Percentiles rank a stretch among this genome's conserved stretches.
These are phyloP conservation scores for Camellia japonica DNA, from an alignment of 148 eudicot species.

Conservation along the genomic window DNA sequence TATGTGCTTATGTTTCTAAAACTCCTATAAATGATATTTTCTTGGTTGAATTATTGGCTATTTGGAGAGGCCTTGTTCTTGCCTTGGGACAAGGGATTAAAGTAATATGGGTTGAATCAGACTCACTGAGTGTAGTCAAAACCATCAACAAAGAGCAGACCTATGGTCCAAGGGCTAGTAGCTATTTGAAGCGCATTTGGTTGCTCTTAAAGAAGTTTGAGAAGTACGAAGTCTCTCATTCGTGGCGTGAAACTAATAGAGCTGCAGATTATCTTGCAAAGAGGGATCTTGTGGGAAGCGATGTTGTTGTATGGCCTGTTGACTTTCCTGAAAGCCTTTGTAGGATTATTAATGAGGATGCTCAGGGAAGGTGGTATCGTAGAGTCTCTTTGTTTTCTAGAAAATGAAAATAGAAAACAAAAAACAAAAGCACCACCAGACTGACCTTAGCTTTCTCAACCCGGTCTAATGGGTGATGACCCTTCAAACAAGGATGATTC, in stretches of 20 bases:
- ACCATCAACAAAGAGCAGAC: conserved; percentile 19
- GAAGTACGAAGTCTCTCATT: conserved; percentile 15
- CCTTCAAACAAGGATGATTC: too few relatives aligned
- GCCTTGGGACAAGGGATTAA: conserved; percentile 18
- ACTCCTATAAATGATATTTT: conserved; percentile 18
- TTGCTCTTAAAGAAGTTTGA: conserved; percentile 18
- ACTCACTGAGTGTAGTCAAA: conserved; percentile 25
- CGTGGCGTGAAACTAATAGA: conserved; percentile 28
- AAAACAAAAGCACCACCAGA: too few relatives aligned
- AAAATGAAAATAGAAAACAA: too few relatives aligned
- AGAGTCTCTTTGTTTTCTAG: background rate
- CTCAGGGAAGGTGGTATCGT: conserved; percentile 12
- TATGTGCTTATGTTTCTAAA: conserved; percentile 25
- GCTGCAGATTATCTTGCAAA: conserved; percentile 27
- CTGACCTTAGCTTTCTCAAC: too few relatives aligned
- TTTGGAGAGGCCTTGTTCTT: conserved; percentile 31
- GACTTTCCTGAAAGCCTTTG: conserved; percentile 10
- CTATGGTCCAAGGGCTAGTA: conserved; percentile 14
- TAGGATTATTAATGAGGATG: conserved; percentile 14
- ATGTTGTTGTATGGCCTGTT: conserved; percentile 12
- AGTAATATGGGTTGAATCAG: conserved; percentile 29
- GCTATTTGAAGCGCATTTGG: conserved; percentile 18
- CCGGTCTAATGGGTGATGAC: too few relatives aligned
- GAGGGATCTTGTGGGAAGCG: conserved; percentile 20
- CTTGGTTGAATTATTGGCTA: conserved; percentile 28